phyloP scores from a whole-genome alignment of 2,329 filamentous ascomycete species.

The Xylaria sp. region DNA sequence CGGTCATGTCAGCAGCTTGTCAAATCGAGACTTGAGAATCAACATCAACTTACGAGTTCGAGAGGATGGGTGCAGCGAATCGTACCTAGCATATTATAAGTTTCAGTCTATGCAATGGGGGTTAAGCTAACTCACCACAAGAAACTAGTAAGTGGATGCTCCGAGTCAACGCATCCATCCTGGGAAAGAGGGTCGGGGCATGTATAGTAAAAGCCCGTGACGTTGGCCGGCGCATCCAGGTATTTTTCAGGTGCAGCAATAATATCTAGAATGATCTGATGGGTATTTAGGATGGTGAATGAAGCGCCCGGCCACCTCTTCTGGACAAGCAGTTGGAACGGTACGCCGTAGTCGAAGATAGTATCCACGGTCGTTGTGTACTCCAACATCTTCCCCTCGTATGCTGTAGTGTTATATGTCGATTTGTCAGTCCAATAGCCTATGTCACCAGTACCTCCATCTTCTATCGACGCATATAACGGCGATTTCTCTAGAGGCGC shows the following conservation, averaged over 20 bases:
- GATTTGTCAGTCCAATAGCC: conserved; percentile 61
- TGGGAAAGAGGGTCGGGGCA: conserved; percentile 54
- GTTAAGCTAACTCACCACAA: conserved; percentile 65
- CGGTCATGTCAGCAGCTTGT: conserved; percentile 17
- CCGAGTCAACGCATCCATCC: conserved; percentile 54
- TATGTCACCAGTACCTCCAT: conserved; percentile 56
- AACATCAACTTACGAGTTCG: conserved; percentile 64
- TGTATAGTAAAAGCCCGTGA: conserved; percentile 66
- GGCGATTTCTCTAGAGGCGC: conserved; percentile 75
- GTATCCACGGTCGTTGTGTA: conserved; percentile 63
- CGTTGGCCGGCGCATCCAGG: conserved; percentile 71
- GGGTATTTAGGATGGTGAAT: conserved; percentile 75
- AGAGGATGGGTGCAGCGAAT: conserved; percentile 77
- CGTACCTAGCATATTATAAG: conserved; percentile 56
- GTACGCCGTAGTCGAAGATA: conserved; percentile 61
- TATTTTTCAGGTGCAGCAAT: conserved; percentile 69
- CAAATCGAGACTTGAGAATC: neutral
- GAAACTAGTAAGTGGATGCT: conserved; percentile 66
- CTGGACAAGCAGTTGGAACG: conserved; percentile 57
- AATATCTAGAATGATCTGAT: conserved; percentile 73
- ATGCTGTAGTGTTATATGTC: conserved; percentile 60
- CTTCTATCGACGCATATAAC: conserved; percentile 66
- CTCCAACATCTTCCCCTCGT: conserved; percentile 60
- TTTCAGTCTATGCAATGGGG: neutral
- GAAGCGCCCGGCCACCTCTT: conserved; percentile 67